Percentiles rank a stretch among this genome's conserved stretches.
phyloP scores from a whole-genome alignment of 192 early-diverging fungal genomes.

The Thoreauomyces humboldtii region DNA sequence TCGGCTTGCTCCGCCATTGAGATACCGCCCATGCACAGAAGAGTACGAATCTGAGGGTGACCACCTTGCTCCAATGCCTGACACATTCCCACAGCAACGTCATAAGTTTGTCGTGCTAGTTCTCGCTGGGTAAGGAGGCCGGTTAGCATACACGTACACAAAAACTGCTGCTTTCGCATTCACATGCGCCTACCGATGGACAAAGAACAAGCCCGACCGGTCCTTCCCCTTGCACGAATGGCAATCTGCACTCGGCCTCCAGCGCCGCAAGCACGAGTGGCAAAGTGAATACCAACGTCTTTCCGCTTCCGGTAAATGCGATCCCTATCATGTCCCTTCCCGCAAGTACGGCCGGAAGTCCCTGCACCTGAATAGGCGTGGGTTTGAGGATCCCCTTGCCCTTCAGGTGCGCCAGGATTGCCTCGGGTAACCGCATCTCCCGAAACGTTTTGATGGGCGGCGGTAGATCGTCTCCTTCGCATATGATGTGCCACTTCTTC shows the following conservation, averaged over 20 bases:
- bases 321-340: constrained; percentile 96
- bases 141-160: too few species aligned
- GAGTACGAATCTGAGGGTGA: constrained; percentile 69
- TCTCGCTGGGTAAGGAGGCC: constrained; percentile 63
- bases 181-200: constrained; percentile 68
- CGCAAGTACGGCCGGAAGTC: constrained; percentile 84
- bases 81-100: constrained; percentile 70
- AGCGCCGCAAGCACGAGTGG: constrained; percentile 92
- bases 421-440: constrained; percentile 78
- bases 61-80: constrained; percentile 55
- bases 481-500: constrained; percentile 85
- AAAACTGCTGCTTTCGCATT: too few species aligned
- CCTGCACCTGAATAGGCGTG: constrained; percentile 96
- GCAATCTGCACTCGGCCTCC: constrained; percentile 84
- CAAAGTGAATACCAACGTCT: constrained; percentile 91
- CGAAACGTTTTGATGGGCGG: constrained; percentile 81
- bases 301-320: constrained; percentile 96
- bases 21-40: constrained; percentile 95
- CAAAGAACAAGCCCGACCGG: constrained; percentile 93
- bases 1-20: constrained; percentile 84
- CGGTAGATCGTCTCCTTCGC: constrained; percentile 81
- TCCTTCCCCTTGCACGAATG: constrained; percentile 80
- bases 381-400: constrained; percentile 81
- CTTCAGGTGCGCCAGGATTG: constrained; percentile 75
- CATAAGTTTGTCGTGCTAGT: constrained; percentile 91